Base-by-base conservation (phyloP, 768 basidiomycete species). In the Asterophora parasitica region DNA sequence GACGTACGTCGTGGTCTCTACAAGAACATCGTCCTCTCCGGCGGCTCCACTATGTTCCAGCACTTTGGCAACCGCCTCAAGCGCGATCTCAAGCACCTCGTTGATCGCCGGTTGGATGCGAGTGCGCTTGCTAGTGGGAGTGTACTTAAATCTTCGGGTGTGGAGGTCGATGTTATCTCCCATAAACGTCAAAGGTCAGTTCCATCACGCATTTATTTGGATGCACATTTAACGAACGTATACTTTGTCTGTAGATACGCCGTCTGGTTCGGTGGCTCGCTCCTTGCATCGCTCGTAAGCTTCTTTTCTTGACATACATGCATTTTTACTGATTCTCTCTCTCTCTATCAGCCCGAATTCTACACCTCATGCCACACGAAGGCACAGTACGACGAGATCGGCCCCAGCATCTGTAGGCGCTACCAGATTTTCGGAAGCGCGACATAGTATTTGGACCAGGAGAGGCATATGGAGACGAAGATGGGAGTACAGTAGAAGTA, bases 1-100 rank as follows among this genome's bases (percentile, higher is more conserved):
- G 95, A 99, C 64, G 94, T 96, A 41, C 82, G 96, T 56, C 83
- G 96, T 53, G 96, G 96, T 4, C 67, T 99, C 42, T 99, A 99
- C 75, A 95, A 94, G 91, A 99, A 98, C 68, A 98, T 98, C 46
- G 96, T 99, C 6, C 70, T 98, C 1, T 93, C 90, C 0, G 96
- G 96, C 48, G 96, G 96, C 16, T 95, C 92, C 8, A 98, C 96
- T 41, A 98, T 97, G 95, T 98, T 98, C 77, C 91, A 95, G 58
- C 86, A 97, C 72, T 98, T 99, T 61, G 92, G 92, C n/a, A 85
- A 92, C 63, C 83, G 96, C 37, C 79, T 99, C 54, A 94, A 98
- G 73, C 83, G 94, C 35, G 95, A 99, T 61, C 69, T 99, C 36
- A 96, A 92, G 72, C 88, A 89, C 57, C 69, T 99, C 17, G 95